Evolutionary conservation across 148 eudicot species (phyloP), one percentile per base, ranked within the genome.

Genomic region (Drosera capensis): DNA sequence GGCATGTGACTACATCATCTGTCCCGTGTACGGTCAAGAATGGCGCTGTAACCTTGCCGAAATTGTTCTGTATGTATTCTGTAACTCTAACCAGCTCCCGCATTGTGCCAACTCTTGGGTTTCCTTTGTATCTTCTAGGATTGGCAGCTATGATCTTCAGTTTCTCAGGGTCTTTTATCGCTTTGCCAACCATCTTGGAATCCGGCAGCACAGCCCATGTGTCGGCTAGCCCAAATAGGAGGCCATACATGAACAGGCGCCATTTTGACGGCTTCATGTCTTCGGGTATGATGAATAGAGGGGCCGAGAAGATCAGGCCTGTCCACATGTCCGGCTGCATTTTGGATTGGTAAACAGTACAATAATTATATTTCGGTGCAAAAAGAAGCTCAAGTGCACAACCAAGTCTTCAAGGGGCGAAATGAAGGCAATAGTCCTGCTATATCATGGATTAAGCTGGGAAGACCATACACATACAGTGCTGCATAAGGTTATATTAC

Each of bases 221-320:
- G 45, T 72, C 78, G 5, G 78, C 78, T 0, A 54, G 5, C 22
- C 78, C 78, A 35, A 72, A 68, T 8, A 72, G 63, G 22, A 72
- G 42, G 1, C 78, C 78, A 34, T 64, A 72, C 61, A 57, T 18
- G 53, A 65, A 64, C 22, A 72, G 34, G 1, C 46, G 59, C 20
- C 60, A 25, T 75, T 69, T 71, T 5, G 86, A 75, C 0, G 82
- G 86, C 46, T 71, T 75, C 75, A 75, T 79, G 51, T 49, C 37
- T 21, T 79, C 82, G 0, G 82, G 78, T 14, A 75, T 71, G 11
- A 75, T 82, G 45, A 79, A 79, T 7, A 79, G 71, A 1, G 82
- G 79, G 11, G 82, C 78, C 1, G 82, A 75, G 60, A 72, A 79
- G 8, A 79, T 71, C 42, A 79, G 19, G 5, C 87, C 87, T 2